phyloP scores from a whole-genome alignment of 495 filamentous ascomycete genomes.

The Aspergillus cristatus region DNA sequence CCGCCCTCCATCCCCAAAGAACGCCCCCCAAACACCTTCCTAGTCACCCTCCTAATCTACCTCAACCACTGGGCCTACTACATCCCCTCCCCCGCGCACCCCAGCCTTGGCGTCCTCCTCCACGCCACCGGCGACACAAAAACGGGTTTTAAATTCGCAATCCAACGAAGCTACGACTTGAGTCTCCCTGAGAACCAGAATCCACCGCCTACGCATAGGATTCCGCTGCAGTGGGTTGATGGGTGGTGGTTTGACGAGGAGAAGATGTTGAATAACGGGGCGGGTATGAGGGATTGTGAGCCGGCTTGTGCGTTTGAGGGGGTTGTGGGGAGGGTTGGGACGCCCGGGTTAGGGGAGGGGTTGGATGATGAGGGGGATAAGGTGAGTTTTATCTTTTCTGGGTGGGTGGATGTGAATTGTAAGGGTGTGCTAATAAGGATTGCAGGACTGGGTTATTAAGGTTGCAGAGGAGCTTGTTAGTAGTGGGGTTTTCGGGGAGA shows the following conservation, averaged over 20 bases:
- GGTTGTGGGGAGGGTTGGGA: conserved; percentile 5
- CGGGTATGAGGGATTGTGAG: conserved; percentile 4
- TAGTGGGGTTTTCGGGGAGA: too few species aligned
- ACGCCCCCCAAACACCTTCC: conserved; percentile 2
- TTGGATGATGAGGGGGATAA: too few species aligned
- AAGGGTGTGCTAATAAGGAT: too few species aligned
- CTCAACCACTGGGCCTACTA: conserved; percentile 27
- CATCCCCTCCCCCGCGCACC: conserved; percentile 5
- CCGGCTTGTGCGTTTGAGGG: conserved; percentile 14
- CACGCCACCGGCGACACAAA: conserved; percentile 17
- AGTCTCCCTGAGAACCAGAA: too few species aligned
- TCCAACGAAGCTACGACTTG: conserved; percentile 15
- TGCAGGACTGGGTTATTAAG: too few species aligned
- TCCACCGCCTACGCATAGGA: conserved; percentile 7
- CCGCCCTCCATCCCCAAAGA: background rate
- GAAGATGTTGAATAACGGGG: conserved; percentile 13
- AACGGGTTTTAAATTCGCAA: conserved; percentile 16
- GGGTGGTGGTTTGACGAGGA: conserved; percentile 11
- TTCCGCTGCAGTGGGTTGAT: conserved; percentile 21
- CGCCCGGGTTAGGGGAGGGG: too few species aligned
- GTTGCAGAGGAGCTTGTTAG: too few species aligned
- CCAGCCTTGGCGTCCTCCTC: conserved; percentile 12
- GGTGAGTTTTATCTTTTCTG: too few species aligned
- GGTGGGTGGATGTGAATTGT: too few species aligned
- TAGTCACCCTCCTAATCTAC: conserved; percentile 17